A percentile compares a stretch with the other conserved stretches of the same genome.
Evolutionary conservation across 225 moss, liverwort and hornwort genomes (phyloP).

Genomic region (Asterella californica): DNA sequence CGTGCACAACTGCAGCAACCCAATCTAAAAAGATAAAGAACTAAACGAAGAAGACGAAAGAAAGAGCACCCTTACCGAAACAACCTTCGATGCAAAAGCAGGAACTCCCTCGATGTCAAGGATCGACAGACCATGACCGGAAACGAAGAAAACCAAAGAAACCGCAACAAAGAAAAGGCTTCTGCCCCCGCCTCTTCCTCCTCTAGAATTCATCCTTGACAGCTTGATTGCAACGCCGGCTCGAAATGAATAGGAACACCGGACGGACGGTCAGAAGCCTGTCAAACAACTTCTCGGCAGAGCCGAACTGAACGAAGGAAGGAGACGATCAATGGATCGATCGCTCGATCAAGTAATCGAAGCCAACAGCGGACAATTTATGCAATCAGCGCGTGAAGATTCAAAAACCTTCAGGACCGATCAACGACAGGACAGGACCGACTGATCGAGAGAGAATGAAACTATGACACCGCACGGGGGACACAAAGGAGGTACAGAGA

Average conservation of each 20-base stretch:
- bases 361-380: not conserved
- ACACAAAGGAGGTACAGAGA: not conserved
- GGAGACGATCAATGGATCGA: not conserved
- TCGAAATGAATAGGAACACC: not conserved
- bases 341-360: not conserved
- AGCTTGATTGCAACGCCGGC: not conserved
- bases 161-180: conserved; percentile 10
- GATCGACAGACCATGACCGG: conserved; percentile 25
- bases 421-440: not conserved
- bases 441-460: not conserved
- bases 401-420: not conserved
- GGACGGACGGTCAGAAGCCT: not conserved
- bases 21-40: not conserved
- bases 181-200: conserved; percentile 20
- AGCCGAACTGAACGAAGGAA: not conserved
- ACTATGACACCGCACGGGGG: not conserved
- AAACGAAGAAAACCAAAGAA: not conserved
- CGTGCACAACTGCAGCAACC: not conserved
- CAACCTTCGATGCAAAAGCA: conserved; percentile 33
- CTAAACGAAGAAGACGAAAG: not conserved
- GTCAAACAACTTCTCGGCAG: not conserved
- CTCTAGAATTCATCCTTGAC: conserved; percentile 24
- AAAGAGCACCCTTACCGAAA: conserved; percentile 19
- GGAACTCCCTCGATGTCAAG: conserved; percentile 23
- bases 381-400: not conserved